Base-by-base conservation (phyloP, 2,329 filamentous ascomycete genomes). In the Leptographium radiaticola region DNA sequence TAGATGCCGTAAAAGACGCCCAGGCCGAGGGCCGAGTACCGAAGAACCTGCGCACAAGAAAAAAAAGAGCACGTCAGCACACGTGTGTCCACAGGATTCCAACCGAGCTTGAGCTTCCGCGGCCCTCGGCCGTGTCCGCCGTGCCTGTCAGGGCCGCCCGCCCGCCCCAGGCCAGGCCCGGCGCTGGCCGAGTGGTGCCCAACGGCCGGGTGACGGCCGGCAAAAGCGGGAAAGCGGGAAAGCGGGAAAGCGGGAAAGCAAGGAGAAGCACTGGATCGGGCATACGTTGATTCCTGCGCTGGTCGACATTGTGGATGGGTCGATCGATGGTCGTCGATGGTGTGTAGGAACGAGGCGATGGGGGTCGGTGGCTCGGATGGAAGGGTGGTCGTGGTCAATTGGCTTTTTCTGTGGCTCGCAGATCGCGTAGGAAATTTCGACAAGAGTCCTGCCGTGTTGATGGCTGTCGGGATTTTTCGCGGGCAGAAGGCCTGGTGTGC, bases 1-100 rank as follows among this genome's bases (percentile, higher is more conserved):
- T 84, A 87, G 76, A 95, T 83, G 70, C 93, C 93, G 77, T 98
- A 98, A 75, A 95, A 84, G 68, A 97, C 75, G 69, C 93, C 93
- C 66, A 89, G 77, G 67, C 84, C 87, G 62, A 98, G 87, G 68
- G 90, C 90, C 67, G 89, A 91, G 80, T 91, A 98, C 74, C 93
- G 90, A 71, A 97, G 81, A 71, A 98, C 91, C 93, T 98, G 25
- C 25, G 71, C 10, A 34, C 16, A 18, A 16, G n/a, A 30, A 44
- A 25, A 25, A 43, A 44, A 13, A 18, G n/a, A 13, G 25, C 20
- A 9, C 4, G 25, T 45, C 43, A 45, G 43, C 20, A 45, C 30
- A 8, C 42, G 16, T 7, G 12, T 36, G 34, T 36, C 34, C 6
- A 13, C 9, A 10, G 34, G 34, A 36, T 8, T n/a, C n/a, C n/a